Evolutionary conservation across 2,329 filamentous ascomycete species (phyloP), one percentile per base, ranked within the genome.

Genomic region (Arthrobotrys sphaeroides): DNA sequence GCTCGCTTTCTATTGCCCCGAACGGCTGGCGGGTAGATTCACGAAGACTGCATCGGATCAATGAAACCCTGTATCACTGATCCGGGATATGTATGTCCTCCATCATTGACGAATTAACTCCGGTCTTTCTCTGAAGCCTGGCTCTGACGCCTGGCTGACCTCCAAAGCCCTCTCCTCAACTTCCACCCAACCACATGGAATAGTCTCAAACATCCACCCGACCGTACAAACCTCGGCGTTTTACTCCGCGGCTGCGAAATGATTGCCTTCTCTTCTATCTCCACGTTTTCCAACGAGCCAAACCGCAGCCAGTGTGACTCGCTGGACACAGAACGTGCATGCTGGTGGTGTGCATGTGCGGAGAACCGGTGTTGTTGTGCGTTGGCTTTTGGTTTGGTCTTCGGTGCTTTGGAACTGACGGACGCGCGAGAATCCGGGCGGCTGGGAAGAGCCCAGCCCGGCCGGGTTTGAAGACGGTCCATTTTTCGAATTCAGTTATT

Each of bases 301-400:
- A 75, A 75, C 18, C 72, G 72, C 4, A 75, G 38, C 72, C 72
- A 75, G 59, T 75, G 72, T 28, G 72, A 75, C 47, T 75, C 72
- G 38, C 72, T 75, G 36, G 57, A 66, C 18, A 75, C 64, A 1
- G 72, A 69, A 47, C 72, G 64, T 65, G 53, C 45, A 36, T 75
- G 72, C 26, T 67, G 66, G 20, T 75, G 55, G 28, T 75, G 72
- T 16, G 55, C 31, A 28, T 75, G 72, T 16, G 55, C 31, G 45
- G 72, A 28, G 31, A 59, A 69, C 28, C 49, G 64, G n/a, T 31
- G 31, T 38, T 31, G 31, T 38, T 40, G 51, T 42, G 45, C 47
- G 47, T 65, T 33, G 49, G 55, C 38, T 59, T 65, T 64, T 51
- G 72, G 53, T 28, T 75, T 75, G 33, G 18, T n/a, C 24, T 47